phyloP scores from a whole-genome alignment of 2,329 filamentous ascomycete genomes.

The Lachnellula arida region DNA sequence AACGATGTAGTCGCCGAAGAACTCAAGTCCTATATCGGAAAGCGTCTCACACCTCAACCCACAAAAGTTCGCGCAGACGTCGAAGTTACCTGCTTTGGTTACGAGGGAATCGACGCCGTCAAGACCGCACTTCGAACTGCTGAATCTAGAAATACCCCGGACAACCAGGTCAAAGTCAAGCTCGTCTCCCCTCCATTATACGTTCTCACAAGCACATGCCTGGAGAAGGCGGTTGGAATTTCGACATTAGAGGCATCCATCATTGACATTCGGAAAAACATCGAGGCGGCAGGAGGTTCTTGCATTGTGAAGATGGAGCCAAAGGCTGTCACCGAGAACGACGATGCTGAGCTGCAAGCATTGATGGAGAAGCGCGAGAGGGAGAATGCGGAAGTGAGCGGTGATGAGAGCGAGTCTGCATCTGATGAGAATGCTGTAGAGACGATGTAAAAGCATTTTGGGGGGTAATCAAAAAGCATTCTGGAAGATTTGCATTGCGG shows the following conservation, averaged over 20 bases:
- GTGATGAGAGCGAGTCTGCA: conserved; percentile 93
- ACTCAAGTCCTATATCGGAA: conserved; percentile 91
- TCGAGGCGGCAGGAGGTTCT: conserved; percentile 71
- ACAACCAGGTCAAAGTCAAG: conserved; percentile 96
- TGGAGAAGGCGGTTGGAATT: conserved; percentile 89
- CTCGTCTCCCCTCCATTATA: conserved; percentile 97
- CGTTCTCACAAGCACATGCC: conserved; percentile 89
- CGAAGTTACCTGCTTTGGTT: conserved; percentile 91
- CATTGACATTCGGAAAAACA: conserved; percentile 75
- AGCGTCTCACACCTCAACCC: conserved; percentile 95
- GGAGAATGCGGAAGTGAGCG: conserved; percentile 96
- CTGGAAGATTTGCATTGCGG: conserved; percentile 29
- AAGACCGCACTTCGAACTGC: conserved; percentile 88
- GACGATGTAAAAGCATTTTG: conserved; percentile 36
- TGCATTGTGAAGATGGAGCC: conserved; percentile 96
- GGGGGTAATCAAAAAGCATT: conserved; percentile 26
- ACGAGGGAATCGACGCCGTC: conserved; percentile 97
- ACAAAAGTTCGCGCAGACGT: conserved; percentile 98
- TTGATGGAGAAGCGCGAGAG: conserved; percentile 99
- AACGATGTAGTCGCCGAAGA: conserved; percentile 82
- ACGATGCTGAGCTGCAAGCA: conserved; percentile 93
- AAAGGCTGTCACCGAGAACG: conserved; percentile 97
- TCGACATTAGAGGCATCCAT: conserved; percentile 83
- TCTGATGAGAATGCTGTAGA: conserved; percentile 81
- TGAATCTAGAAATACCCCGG: conserved; percentile 85